Base-by-base conservation (phyloP, 2,329 filamentous ascomycete species). In the Thielaviopsis euricoi region DNA sequence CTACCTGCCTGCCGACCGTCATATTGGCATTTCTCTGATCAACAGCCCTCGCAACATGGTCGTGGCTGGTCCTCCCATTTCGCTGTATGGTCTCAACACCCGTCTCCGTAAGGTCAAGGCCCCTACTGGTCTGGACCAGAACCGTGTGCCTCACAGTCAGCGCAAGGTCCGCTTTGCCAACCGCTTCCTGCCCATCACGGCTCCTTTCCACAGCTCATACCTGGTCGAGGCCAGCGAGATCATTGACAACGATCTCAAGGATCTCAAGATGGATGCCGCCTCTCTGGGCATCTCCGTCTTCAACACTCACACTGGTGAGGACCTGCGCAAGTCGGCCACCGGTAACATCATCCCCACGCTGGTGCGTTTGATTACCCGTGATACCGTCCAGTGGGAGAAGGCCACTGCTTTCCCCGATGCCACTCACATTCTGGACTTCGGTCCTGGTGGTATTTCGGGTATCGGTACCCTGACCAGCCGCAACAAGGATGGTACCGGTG, bases 21-120 rank as follows among this genome's bases (percentile, higher is more conserved):
- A 97, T 69, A 96, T 98, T 68, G 85, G 84, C 68, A 91, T 98
- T 65, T 97, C 94, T 0, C 80, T 98, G 58, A 82, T 96, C 69
- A 98, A 98, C 77, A 97, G 91, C 72, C 89, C 91, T 15, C 85
- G 93, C 60, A 98, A 97, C 71, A 85, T 97, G 67, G 94, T 98
- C 53, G 89, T 98, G 15, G 95, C 93, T 49, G 93, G 93, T 56
- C 93, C 93, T 58, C 93, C 94, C 1, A 89, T 95, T 63, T 97
- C 94, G 1, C 77, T 98, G 12, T 96, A 96, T 67, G 94, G 93
- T 79, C 79, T 98, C 48, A 98, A 98, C 70, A 76, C 95, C 53
- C 89, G 94, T 68, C 76, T 98, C 57, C 86, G 94, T 66, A 98
- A 97, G 73, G 88, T 95, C 69, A 98, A 96, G 77, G 91, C 93